These are phyloP conservation scores for Suillus placidus DNA, from an alignment of 768 basidiomycete species.

Conservation along the genomic window DNA sequence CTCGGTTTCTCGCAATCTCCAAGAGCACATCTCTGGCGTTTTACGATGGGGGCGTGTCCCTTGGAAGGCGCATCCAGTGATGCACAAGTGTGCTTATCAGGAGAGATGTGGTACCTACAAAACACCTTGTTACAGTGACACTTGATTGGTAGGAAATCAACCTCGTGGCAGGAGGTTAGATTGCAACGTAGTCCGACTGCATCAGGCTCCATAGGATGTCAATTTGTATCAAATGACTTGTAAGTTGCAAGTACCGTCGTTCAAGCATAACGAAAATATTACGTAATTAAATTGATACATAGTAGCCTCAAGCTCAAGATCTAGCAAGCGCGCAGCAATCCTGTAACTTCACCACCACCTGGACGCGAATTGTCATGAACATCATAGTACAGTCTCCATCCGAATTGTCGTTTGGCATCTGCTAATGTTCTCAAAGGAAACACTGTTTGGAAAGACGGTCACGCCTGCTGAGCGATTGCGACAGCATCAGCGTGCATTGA, in stretches of 20 bases:
- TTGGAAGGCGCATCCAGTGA: conserved; percentile 10
- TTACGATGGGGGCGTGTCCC: conserved; percentile 17
- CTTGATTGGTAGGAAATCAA: conserved; percentile 78
- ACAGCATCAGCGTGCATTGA: conserved; percentile 93
- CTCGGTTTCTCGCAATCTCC: conserved; percentile 56
- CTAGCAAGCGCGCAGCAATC: not conserved
- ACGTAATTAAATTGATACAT: not conserved
- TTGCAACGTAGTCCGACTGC: conserved; percentile 69
- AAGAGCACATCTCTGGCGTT: conserved; percentile 52
- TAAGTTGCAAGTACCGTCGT: not conserved
- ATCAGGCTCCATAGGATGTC: conserved; percentile 44
- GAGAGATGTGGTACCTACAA: conserved; percentile 64
- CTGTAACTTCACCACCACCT: not conserved
- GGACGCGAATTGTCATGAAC: conserved; percentile 57
- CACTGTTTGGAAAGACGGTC: conserved; percentile 90
- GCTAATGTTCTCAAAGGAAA: conserved; percentile 64
- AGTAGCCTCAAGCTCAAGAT: too few species aligned
- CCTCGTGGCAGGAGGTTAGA: conserved; percentile 54
- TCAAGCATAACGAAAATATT: not conserved
- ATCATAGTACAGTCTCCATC: conserved; percentile 55
- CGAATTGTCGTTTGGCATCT: not conserved
- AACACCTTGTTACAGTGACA: conserved; percentile 64
- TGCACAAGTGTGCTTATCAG: conserved; percentile 63
- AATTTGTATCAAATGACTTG: not conserved
- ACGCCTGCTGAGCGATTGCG: conserved; percentile 96